Conservation (phyloP, 164 flowering plant genomes). For the Vitis labrusca region DNA sequence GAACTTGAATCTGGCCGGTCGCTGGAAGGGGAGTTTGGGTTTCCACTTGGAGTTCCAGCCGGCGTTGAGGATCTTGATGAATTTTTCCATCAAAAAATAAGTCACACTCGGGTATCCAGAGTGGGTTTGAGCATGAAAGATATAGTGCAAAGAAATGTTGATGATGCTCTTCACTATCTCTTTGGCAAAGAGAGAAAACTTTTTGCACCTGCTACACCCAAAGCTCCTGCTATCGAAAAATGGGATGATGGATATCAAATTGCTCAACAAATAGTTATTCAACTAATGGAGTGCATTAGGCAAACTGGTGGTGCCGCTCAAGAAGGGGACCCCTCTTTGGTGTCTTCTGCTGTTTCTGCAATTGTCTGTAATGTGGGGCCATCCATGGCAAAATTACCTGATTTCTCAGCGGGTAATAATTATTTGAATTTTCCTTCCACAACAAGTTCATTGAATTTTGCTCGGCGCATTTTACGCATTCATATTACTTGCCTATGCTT, state of each 20-base stretch:
- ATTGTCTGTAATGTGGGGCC: conserved; percentile 73
- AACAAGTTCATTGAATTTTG: conserved; percentile 45
- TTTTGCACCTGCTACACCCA: conserved; percentile 43
- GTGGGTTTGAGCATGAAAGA: conserved; percentile 83
- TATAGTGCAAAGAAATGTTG: conserved; percentile 64
- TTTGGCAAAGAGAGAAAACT: conserved; percentile 72
- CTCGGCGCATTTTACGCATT: conserved; percentile 61
- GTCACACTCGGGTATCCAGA: conserved; percentile 60
- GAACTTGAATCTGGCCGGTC: conserved; percentile 85
- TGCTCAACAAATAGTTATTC: conserved; percentile 66
- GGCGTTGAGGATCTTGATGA: conserved; percentile 91
- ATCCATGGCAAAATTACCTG: conserved; percentile 62
- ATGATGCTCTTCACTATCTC: conserved; percentile 64
- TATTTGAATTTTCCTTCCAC: conserved; percentile 43
- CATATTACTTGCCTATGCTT: conserved; percentile 73
- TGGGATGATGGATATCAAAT: conserved; percentile 72
- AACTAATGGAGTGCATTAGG: conserved; percentile 74
- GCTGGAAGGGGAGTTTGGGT: conserved; percentile 64
- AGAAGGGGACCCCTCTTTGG: conserved; percentile 87
- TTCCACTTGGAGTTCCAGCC: conserved; percentile 68
- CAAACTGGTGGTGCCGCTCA: conserved; percentile 96
- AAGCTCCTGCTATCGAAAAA: conserved; percentile 55
- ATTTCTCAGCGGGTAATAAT: conserved; percentile 47
- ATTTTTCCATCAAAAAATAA: conserved; percentile 76
- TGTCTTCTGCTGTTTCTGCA: conserved; percentile 92